Percentiles rank a stretch among this genome's conserved stretches.
Evolutionary conservation across 345 rosid genomes (phyloP).

Genomic region (Atalantia buxifolia): DNA sequence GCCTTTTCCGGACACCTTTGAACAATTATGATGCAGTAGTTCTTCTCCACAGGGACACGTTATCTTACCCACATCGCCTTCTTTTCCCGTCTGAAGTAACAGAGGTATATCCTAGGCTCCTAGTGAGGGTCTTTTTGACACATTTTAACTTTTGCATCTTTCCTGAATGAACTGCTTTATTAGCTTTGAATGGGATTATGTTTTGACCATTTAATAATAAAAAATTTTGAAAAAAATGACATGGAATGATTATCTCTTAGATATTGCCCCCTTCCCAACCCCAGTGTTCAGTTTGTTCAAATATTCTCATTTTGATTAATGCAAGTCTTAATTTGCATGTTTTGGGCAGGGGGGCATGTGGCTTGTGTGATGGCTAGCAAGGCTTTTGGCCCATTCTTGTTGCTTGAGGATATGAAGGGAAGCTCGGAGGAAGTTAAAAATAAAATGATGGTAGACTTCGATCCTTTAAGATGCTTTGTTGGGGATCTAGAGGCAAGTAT

Average conservation of each 20-base stretch:
- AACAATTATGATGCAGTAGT: constrained; percentile 87
- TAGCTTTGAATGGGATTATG: no score
- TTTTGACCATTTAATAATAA: no score
- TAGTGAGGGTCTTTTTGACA: background rate
- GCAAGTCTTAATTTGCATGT: background rate
- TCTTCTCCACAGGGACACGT: constrained; percentile 74
- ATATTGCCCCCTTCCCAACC: background rate
- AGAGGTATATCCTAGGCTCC: constrained; percentile 41
- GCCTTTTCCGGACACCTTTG: constrained; percentile 84
- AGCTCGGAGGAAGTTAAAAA: constrained; percentile 49
- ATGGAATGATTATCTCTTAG: background rate
- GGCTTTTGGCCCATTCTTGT: constrained; percentile 53
- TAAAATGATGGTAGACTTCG: constrained; percentile 64
- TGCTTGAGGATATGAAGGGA: constrained; percentile 54
- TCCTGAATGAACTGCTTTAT: background rate
- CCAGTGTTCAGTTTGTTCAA: background rate
- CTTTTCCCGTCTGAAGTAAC: constrained; percentile 69
- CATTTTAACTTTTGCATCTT: background rate
- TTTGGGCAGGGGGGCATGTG: constrained; percentile 58
- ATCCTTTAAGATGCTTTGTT: constrained; percentile 67
- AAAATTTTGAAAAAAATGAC: background rate
- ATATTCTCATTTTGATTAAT: background rate
- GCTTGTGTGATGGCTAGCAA: constrained; percentile 67
- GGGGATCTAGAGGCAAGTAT: constrained; percentile 63
- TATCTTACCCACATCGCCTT: constrained; percentile 65